phyloP scores from a whole-genome alignment of 108 stramenopile genomes.

The Skeletonema menzelii region DNA sequence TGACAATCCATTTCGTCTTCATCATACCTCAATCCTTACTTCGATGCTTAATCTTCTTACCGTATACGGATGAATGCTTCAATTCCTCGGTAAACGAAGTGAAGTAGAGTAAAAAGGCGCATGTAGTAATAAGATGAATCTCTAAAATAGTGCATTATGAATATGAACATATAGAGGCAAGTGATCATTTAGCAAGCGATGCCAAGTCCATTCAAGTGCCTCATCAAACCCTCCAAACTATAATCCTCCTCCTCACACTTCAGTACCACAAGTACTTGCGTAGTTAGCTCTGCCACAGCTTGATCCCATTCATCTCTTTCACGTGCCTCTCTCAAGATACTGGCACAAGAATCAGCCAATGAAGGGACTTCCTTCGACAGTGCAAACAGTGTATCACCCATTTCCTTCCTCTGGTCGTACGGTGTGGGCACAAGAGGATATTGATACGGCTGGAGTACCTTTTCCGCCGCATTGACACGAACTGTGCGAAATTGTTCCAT shows the following conservation, averaged over 20 bases:
- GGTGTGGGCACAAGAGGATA: conserved; percentile 73
- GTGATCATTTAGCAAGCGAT: conserved; percentile 51
- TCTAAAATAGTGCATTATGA: background rate
- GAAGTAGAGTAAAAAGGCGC: too few species aligned
- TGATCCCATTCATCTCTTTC: conserved; percentile 74
- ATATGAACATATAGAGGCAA: background rate
- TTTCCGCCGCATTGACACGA: conserved; percentile 6
- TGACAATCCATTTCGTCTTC: too few species aligned
- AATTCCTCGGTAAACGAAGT: too few species aligned
- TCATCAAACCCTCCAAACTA: conserved; percentile 61
- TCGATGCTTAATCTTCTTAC: too few species aligned
- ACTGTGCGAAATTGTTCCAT: conserved; percentile 78
- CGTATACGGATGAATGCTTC: too few species aligned
- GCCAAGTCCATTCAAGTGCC: conserved; percentile 65
- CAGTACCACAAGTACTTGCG: conserved; percentile 70
- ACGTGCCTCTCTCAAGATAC: conserved; percentile 63
- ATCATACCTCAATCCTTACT: too few species aligned
- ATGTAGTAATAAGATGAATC: background rate
- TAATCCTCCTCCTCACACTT: conserved; percentile 70
- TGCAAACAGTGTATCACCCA: conserved; percentile 74
- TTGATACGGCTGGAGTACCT: conserved; percentile 34
- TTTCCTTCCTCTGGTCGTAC: conserved; percentile 68
- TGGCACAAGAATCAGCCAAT: conserved; percentile 61
- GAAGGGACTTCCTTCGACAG: conserved; percentile 57
- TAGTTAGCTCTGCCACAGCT: conserved; percentile 76